These are phyloP conservation scores for slime mould (Dictyostelium discoideum) DNA, from an alignment of 78 protist species.

Conservation along the genomic window DNA sequence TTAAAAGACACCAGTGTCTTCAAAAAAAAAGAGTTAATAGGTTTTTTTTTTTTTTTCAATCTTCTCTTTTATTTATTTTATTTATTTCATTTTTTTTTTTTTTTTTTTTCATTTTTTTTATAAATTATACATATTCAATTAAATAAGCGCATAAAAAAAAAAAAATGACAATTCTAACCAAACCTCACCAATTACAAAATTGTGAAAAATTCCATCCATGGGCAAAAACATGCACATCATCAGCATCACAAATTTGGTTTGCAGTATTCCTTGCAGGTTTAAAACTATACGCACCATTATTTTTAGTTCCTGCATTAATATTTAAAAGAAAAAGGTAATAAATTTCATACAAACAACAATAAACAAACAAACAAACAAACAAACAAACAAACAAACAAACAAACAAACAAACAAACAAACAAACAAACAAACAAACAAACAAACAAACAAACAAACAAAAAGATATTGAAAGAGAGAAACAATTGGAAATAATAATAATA, in stretches of 20 bases:
- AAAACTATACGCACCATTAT: conserved; percentile 70
- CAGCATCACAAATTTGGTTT: conserved; percentile 42
- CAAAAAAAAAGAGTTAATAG: no score
- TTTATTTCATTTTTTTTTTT: no score
- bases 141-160: no score
- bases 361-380: no score
- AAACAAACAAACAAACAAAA: no score
- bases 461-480: no score
- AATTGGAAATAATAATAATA: background rate
- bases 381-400: no score
- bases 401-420: no score
- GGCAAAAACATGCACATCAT: conserved; percentile 17
- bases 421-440: no score
- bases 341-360: background rate
- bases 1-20: background rate
- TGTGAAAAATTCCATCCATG: conserved; percentile 44
- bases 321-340: conserved; percentile 73
- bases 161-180: background rate
- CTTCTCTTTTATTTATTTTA: no score
- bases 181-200: background rate
- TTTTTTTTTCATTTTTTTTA: background rate
- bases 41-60: no score
- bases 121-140: no score
- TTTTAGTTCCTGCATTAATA: conserved; percentile 54
- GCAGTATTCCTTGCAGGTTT: conserved; percentile 71